Base-by-base conservation (phyloP, 306 rosid genomes). In the Prunus fruticosa region DNA sequence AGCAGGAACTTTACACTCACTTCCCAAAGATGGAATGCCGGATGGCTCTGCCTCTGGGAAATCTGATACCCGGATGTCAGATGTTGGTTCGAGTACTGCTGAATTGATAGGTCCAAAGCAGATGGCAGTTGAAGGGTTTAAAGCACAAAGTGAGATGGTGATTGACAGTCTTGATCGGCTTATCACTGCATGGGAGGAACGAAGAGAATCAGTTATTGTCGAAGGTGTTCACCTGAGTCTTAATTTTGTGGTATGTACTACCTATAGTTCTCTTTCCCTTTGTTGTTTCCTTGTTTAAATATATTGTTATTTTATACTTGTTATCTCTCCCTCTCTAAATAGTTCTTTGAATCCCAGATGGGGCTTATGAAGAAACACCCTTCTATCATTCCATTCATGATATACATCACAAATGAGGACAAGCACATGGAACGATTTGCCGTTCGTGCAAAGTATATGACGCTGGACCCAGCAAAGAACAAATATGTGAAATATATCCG, bases 131-230 rank as follows among this genome's bases (percentile, higher is more conserved):
- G 96, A 92, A 89, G 98, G 98, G 80, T 95, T 74, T 69, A 95
- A 95, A 83, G 98, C 98, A 5, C 98, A 95, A 83, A 92, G 98
- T 83, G 98, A 95, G 85, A 95, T 95, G 98, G 98, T 95, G 70
- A 92, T 95, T 71, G 98, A 95, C 88, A 95, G 98, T 90, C 98
- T 95, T 79, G 98, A 95, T 85, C 89, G 97, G 78, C 82, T 95
- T 75, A 95, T 95, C 74, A 95, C 98, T 68, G 86, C 93, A 30
- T 95, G 98, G 97, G 98, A 95, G 90, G 97, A 92, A 69, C 86
- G 96, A 72, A 95, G 91, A 78, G 92, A 95, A 75, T 95, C 98
- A 0, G 98, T 95, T 32, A 89, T 95, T 38, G 97, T 95, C 30
- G 98, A 95, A 90, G 98, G 98, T 64, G 98, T 95, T 85, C 98